Evolutionary conservation across 2,329 filamentous ascomycete genomes (phyloP), one percentile per base, ranked within the genome.

Genomic region (Neonectria magnoliae): DNA sequence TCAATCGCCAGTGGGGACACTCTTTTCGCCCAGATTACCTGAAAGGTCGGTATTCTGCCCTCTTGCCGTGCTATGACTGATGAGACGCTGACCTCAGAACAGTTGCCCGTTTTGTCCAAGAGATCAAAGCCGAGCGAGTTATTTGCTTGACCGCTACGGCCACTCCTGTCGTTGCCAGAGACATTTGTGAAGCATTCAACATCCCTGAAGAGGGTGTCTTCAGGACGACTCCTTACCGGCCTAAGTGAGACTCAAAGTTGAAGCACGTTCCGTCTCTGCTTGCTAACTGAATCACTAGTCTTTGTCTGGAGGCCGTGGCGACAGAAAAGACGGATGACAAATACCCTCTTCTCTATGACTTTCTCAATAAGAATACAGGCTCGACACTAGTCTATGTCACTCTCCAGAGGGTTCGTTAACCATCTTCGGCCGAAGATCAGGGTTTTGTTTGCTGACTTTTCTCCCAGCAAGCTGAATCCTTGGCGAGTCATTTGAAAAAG

Each of bases 381-480:
- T 80, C 88, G 2, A 86, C 86, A 0, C 85, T 90, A 22, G 80
- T 91, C 13, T 91, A 90, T 59, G 86, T 89, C 1, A 89, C 87
- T 0, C 73, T 85, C 0, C 88, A 89, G 62, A 84, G 82, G 67
- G 79, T 77, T 57, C 1, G 62, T 31, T 22, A 5, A 8, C 2
- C 3, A 11, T 27, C 31, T 22, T 27, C 9, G 2, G 4, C 14
- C n/a, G 14, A 11, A 33, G 3, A 2, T 5, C 4, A 25, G 20
- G 20, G 14, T 5, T 10, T 8, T 31, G 1, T 16, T 27, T 18
- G 18, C 70, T 74, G 41, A 71, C 44, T n/a, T 4, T 5, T 4
- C 2, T 33, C 13, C 0, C 11, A 79, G 71, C 82, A 87, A 68
- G 81, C 86, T 0, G 84, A 84, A 61, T 60, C 60, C 4, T 20